Percentiles rank a stretch among this genome's conserved stretches.
Conservation (phyloP, 2,329 filamentous ascomycete species). For the Diaporthe capsici region DNA sequence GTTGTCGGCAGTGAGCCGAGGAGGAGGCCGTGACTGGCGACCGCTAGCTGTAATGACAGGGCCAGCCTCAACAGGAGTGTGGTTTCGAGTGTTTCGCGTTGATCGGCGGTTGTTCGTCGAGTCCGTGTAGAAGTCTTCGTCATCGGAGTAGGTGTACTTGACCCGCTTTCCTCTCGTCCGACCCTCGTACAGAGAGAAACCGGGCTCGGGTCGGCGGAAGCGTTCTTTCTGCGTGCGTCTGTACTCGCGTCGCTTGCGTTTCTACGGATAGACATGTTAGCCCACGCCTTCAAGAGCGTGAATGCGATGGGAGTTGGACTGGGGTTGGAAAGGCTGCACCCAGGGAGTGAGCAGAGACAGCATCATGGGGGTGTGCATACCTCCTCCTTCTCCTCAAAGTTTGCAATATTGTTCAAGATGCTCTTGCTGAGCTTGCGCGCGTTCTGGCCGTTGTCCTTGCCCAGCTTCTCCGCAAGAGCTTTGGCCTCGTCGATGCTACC, state of each 20-base stretch:
- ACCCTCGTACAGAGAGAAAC: slow-evolving; percentile 95
- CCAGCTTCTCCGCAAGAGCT: slow-evolving; percentile 81
- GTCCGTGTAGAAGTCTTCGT: slow-evolving; percentile 78
- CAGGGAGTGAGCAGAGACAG: neutral
- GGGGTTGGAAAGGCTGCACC: neutral
- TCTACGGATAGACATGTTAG: slow-evolving; percentile 65
- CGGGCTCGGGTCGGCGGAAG: slow-evolving; percentile 88
- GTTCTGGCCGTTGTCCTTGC: slow-evolving; percentile 84
- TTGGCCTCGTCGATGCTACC: slow-evolving; percentile 90
- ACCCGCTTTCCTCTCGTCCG: slow-evolving; percentile 95
- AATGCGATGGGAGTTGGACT: neutral
- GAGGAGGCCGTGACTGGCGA: slow-evolving; percentile 81
- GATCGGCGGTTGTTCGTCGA: slow-evolving; percentile 75
- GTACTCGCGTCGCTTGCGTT: slow-evolving; percentile 94
- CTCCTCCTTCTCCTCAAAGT: slow-evolving; percentile 94
- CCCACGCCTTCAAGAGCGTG: neutral
- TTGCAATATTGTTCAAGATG: slow-evolving; percentile 84
- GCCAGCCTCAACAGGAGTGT: slow-evolving; percentile 79
- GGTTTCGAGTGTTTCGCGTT: slow-evolving; percentile 79
- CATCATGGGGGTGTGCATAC: neutral
- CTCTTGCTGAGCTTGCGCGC: slow-evolving; percentile 83
- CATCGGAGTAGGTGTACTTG: slow-evolving; percentile 96
- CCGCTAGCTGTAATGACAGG: slow-evolving; percentile 85
- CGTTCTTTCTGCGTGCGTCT: slow-evolving; percentile 87
- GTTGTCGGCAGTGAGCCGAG: slow-evolving; percentile 74